Conservation (phyloP, 805 yeast species). For the Metschnikowia hibisci region DNA sequence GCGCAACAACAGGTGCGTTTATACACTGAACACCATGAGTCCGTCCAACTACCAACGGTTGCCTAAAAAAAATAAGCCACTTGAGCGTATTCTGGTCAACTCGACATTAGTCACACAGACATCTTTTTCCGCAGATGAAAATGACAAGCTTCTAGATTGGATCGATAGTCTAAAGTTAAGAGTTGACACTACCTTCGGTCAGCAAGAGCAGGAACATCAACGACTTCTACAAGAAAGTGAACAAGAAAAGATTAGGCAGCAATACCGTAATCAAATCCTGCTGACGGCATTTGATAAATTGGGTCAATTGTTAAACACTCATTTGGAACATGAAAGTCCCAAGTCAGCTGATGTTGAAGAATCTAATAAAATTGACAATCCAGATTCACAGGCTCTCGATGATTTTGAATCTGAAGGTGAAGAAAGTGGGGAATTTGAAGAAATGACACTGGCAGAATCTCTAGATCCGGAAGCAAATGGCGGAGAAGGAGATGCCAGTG, state of each 20-base stretch:
- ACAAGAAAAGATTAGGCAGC: slow-evolving; percentile 19
- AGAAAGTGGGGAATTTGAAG: too few relatives aligned
- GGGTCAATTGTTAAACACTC: slow-evolving; percentile 10
- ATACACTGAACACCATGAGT: neutral
- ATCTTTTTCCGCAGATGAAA: slow-evolving; percentile 5
- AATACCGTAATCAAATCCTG: slow-evolving; percentile 21
- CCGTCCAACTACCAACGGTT: neutral
- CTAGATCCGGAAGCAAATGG: neutral
- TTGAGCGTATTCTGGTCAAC: neutral
- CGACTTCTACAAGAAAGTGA: slow-evolving; percentile 10
- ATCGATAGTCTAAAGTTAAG: slow-evolving; percentile 16
- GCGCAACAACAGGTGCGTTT: neutral
- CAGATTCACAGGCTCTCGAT: neutral
- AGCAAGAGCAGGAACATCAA: slow-evolving; percentile 11
- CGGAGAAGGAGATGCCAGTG: slow-evolving; percentile 4
- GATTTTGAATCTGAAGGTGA: neutral
- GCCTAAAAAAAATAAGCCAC: neutral
- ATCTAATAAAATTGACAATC: neutral
- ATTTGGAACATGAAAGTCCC: too few relatives aligned
- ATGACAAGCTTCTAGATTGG: slow-evolving; percentile 15
- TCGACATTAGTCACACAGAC: neutral
- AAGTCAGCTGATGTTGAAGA: neutral
- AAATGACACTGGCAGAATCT: too few relatives aligned
- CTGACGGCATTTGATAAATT: slow-evolving; percentile 27
- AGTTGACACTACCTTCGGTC: slow-evolving; percentile 10